These are phyloP conservation scores for Canavalia ensiformis DNA, from an alignment of 306 rosid genomes.

Conservation along the genomic window DNA sequence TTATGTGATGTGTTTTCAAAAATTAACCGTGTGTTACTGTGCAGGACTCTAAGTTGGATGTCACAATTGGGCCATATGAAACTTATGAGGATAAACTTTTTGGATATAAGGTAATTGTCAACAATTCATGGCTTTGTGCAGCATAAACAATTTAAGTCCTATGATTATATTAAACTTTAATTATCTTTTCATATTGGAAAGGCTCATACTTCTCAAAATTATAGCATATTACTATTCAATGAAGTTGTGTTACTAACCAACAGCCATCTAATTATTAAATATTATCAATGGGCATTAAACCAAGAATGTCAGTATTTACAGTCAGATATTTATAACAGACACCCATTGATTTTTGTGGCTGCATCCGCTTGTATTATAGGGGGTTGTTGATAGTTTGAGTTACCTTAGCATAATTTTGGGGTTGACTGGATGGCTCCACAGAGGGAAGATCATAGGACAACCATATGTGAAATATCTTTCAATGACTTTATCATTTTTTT, in stretches of 20 bases:
- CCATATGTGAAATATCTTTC: neutral
- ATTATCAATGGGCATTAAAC: neutral
- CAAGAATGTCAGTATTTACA: constrained; percentile 18
- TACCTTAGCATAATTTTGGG: constrained; percentile 21
- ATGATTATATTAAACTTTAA: neutral
- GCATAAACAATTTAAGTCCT: constrained; percentile 22
- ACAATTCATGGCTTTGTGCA: constrained; percentile 27
- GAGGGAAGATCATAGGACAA: constrained; percentile 28
- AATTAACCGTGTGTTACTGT: constrained; percentile 37
- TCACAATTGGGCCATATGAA: constrained; percentile 96
- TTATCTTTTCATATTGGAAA: constrained; percentile 11
- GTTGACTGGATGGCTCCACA: constrained; percentile 10
- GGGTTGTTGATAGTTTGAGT: constrained; percentile 36
- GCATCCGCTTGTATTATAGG: neutral
- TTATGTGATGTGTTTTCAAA: neutral
- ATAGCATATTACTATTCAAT: constrained; percentile 19
- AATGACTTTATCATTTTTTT: constrained; percentile 18
- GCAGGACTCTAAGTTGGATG: constrained; percentile 90
- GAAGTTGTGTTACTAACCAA: constrained; percentile 12
- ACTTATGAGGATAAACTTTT: constrained; percentile 90
- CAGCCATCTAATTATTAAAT: constrained; percentile 22
- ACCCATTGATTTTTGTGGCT: neutral
- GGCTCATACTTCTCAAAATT: constrained; percentile 34
- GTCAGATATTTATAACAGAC: neutral
- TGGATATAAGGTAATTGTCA: constrained; percentile 85